These are phyloP conservation scores for Glonium stellatum DNA, from an alignment of 495 filamentous ascomycete species.

Conservation along the genomic window DNA sequence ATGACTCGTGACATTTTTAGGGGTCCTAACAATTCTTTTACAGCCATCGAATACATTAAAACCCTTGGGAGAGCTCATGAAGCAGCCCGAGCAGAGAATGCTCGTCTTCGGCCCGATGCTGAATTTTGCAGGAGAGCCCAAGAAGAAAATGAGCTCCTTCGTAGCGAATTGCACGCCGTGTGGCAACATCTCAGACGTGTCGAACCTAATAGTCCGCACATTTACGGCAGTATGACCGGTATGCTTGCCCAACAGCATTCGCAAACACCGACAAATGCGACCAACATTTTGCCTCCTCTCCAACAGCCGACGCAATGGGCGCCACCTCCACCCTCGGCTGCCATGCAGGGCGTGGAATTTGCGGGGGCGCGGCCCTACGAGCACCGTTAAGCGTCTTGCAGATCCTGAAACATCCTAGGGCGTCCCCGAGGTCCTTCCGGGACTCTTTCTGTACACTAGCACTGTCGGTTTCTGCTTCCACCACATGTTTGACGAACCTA, in stretches of 20 bases:
- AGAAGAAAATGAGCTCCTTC: conserved; percentile 25
- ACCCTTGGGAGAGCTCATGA: conserved; percentile 15
- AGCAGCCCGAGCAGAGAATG: conserved; percentile 15
- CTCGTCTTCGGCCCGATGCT: conserved; percentile 22
- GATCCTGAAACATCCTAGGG: not conserved
- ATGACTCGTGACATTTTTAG: not conserved
- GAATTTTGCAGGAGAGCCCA: conserved; percentile 20
- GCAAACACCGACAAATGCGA: conserved; percentile 7
- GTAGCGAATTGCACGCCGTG: conserved; percentile 21
- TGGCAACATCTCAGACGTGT: conserved; percentile 29
- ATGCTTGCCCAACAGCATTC: conserved; percentile 22
- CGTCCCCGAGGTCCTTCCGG: not conserved
- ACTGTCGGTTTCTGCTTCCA: not conserved
- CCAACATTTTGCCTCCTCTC: conserved; percentile 17
- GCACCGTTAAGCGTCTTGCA: conserved; percentile 10
- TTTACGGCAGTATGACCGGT: conserved; percentile 25
- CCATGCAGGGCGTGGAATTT: conserved; percentile 29
- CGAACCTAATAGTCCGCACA: conserved; percentile 25
- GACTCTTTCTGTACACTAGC: conserved; percentile 3
- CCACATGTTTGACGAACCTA: conserved; percentile 7
- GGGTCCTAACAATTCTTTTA: conserved; percentile 6
- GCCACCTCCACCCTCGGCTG: conserved; percentile 7
- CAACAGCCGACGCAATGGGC: conserved; percentile 18
- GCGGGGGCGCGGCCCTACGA: conserved; percentile 23
- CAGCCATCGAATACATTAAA: conserved; percentile 32